Evolutionary conservation across 176 grass and related monocot genomes (phyloP).

Genomic region (Secale cereale): DNA sequence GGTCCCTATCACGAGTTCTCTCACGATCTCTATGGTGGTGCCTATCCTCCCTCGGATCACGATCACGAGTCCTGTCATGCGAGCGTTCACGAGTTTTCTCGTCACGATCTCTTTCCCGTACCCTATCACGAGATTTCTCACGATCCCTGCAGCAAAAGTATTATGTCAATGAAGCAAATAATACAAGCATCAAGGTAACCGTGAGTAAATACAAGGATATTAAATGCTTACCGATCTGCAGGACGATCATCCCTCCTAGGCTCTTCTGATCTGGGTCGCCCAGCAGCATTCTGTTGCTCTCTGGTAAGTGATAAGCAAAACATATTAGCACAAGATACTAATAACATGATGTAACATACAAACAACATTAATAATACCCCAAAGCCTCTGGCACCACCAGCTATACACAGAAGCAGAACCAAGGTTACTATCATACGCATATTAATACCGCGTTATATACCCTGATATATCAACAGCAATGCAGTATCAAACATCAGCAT

Average conservation of each 20-base stretch:
- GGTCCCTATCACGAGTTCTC: constrained; percentile 44
- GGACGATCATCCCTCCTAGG: constrained; percentile 52
- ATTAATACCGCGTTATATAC: not conserved
- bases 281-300: constrained; percentile 45
- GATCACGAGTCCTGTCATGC: constrained; percentile 44
- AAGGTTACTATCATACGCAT: not conserved
- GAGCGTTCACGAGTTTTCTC: constrained; percentile 39
- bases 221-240: constrained; percentile 42
- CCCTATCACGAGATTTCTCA: constrained; percentile 57
- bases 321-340: not conserved
- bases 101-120: constrained; percentile 31
- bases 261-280: constrained; percentile 53
- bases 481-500: not conserved
- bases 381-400: not conserved
- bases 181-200: not conserved
- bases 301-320: constrained; percentile 40
- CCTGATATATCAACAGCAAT: not conserved
- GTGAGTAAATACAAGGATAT: not conserved
- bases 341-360: not conserved
- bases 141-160: constrained; percentile 24
- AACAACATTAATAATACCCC: not conserved
- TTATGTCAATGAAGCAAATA: not conserved
- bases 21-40: constrained; percentile 47
- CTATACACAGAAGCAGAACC: not conserved
- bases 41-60: constrained; percentile 46